phyloP scores from a whole-genome alignment of 345 rosid genomes.

The Raphanus sativus region DNA sequence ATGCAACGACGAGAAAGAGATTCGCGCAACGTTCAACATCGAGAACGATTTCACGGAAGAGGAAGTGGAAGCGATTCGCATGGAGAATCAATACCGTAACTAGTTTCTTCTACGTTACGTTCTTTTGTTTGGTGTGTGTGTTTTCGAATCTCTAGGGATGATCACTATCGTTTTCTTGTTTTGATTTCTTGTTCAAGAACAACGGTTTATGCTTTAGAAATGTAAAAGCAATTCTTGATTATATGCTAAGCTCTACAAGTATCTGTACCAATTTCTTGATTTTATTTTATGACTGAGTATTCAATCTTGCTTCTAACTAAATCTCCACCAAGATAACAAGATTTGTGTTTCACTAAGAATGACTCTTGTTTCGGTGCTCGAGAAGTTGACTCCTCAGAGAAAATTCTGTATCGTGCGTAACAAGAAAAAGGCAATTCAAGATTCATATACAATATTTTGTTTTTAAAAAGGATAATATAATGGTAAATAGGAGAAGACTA shows the following conservation, averaged over 20 bases:
- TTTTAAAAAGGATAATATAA: too few species aligned
- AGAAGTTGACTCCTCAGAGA: background rate
- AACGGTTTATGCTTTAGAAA: background rate
- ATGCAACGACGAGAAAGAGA: slow-evolving; percentile 49
- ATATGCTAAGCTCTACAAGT: background rate
- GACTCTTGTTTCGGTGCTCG: background rate
- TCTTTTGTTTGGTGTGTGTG: background rate
- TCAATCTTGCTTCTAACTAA: background rate
- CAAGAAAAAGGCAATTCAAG: background rate
- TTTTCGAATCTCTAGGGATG: background rate
- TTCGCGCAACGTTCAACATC: slow-evolving; percentile 51
- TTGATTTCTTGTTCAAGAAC: background rate
- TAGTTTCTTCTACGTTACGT: background rate
- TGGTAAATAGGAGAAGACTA: background rate
- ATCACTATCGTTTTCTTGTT: background rate
- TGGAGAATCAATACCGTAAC: slow-evolving; percentile 44
- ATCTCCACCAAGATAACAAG: background rate
- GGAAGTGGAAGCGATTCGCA: slow-evolving; percentile 57
- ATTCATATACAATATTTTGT: background rate
- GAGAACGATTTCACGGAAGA: slow-evolving; percentile 57
- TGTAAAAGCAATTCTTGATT: background rate
- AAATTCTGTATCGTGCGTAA: background rate
- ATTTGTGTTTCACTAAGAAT: background rate
- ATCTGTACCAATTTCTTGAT: background rate
- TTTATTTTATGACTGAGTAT: background rate